Conservation (phyloP, 345 rosid genomes). For the Linum tenue region DNA sequence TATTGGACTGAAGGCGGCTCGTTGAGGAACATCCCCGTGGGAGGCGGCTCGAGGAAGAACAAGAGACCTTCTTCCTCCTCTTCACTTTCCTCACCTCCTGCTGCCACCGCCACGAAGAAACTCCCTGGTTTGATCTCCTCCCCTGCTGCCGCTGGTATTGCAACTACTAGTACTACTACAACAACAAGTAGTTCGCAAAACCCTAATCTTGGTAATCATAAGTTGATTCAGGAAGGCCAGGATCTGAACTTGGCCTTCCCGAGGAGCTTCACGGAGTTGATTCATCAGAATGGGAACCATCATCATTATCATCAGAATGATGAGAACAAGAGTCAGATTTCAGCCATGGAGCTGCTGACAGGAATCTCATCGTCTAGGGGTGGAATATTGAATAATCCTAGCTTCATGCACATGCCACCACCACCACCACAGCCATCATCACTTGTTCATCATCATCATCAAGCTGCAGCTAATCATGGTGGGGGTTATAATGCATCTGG, state of each 20-base stretch:
- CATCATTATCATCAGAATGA: slow-evolving; percentile 11
- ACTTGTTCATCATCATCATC: slow-evolving; percentile 27
- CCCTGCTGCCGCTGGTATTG: slow-evolving; percentile 18
- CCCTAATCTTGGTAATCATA: slow-evolving; percentile 66
- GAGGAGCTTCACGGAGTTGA: not conserved
- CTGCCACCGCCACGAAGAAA: slow-evolving; percentile 32
- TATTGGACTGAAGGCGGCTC: slow-evolving; percentile 99
- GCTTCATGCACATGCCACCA: slow-evolving; percentile 48
- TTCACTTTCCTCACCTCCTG: slow-evolving; percentile 22
- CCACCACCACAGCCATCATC: slow-evolving; percentile 6
- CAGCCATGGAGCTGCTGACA: slow-evolving; percentile 69
- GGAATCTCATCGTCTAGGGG: slow-evolving; percentile 47
- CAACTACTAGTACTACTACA: slow-evolving; percentile 40
- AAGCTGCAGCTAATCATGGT: slow-evolving; percentile 17
- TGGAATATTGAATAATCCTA: slow-evolving; percentile 27
- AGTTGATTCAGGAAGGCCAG: slow-evolving; percentile 46
- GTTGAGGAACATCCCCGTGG: slow-evolving; percentile 88
- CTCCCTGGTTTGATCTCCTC: slow-evolving; percentile 55
- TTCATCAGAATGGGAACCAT: slow-evolving; percentile 25
- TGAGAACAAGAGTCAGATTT: slow-evolving; percentile 27
- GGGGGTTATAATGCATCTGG: slow-evolving; percentile 35
- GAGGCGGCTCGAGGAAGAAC: slow-evolving; percentile 97
- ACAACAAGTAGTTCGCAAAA: slow-evolving; percentile 57
- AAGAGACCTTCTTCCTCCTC: slow-evolving; percentile 57
- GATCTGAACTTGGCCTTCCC: slow-evolving; percentile 7